Evolutionary conservation across 305 asterid species (phyloP).

Genomic region (Ilex paraguariensis): DNA sequence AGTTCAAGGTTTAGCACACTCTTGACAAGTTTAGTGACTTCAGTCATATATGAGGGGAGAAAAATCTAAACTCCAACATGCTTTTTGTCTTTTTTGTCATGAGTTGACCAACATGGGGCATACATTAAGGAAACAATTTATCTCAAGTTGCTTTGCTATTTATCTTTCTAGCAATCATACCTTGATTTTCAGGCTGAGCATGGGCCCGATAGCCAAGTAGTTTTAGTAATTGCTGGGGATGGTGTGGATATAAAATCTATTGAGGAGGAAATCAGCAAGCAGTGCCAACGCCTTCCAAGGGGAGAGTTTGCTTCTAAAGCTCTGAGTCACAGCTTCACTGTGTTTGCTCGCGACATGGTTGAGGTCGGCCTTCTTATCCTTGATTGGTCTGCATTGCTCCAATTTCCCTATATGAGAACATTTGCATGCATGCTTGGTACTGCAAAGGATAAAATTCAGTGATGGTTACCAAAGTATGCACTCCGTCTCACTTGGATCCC

Average conservation of each 20-base stretch:
- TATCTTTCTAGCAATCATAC: not conserved
- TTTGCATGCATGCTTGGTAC: too few relatives aligned
- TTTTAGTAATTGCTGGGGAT: constrained; percentile 81
- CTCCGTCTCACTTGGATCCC: too few relatives aligned
- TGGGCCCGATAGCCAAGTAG: constrained; percentile 99
- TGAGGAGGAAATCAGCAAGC: constrained; percentile 64
- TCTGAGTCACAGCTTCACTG: constrained; percentile 80
- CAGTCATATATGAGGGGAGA: too few relatives aligned
- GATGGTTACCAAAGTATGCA: too few relatives aligned
- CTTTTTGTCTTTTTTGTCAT: too few relatives aligned
- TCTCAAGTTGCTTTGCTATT: too few relatives aligned
- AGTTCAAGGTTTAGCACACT: too few relatives aligned
- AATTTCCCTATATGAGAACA: too few relatives aligned
- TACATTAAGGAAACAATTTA: too few relatives aligned
- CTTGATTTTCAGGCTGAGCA: constrained; percentile 75
- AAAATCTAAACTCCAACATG: too few relatives aligned
- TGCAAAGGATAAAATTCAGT: not conserved
- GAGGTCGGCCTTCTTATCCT: constrained; percentile 50
- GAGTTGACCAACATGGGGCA: too few relatives aligned
- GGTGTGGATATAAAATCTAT: constrained; percentile 62
- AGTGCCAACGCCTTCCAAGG: constrained; percentile 81
- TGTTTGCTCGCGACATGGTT: constrained; percentile 75
- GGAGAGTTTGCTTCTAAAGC: constrained; percentile 85
- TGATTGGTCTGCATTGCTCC: constrained; percentile 2
- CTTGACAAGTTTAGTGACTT: too few relatives aligned